Base-by-base conservation (phyloP, 257 asterid genomes). In the Solanum sparsipilum region DNA sequence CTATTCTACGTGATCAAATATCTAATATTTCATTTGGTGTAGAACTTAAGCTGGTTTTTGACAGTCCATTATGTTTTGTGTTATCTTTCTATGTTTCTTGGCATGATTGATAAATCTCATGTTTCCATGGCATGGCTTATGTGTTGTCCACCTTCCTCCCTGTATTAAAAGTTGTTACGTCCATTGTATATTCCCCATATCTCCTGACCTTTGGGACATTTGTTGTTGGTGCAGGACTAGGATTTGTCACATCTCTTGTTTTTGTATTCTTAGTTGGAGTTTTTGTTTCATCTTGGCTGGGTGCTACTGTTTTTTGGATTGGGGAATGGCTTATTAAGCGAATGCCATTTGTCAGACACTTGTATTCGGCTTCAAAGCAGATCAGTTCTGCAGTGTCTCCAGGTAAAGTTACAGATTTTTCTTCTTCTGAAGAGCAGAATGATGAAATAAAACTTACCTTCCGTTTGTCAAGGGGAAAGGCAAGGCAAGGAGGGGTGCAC, bases 301-400 rank as follows among this genome's bases (percentile, higher is more conserved):
- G 99, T 34, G 93, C 99, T 84, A 90, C 97, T 35, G 95, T 96
- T 82, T 92, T 96, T 94, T 93, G 98, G 96, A 90, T 96, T 83
- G 99, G 99, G 87, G 99, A 96, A 90, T 96, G 98, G 98, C 84
- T 96, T 89, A 96, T 96, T 87, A 96, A 92, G 95, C 88, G 94
- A 90, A 95, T 95, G 98, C 99, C 99, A 35, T 95, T 96, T 88
- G 95, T 96, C 72, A 93, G 86, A 84, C 95, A 95, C 88, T 72
- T 96, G 46, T 96, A 96, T 89, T 96, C 99, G 29, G 99, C 99
- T 71, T 96, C 99, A 90, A 96, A 96, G 93, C 99, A 96, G 90
- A 95, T 96, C 21, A 96, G 99, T 87, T 90, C 99, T 38, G 99
- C 99, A 38, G 90, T 96, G 88, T 95, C 99, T 89, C 99, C 99